Evolutionary conservation across 2,329 filamentous ascomycete genomes (phyloP).

Genomic region (Trichoderma lentiforme): DNA sequence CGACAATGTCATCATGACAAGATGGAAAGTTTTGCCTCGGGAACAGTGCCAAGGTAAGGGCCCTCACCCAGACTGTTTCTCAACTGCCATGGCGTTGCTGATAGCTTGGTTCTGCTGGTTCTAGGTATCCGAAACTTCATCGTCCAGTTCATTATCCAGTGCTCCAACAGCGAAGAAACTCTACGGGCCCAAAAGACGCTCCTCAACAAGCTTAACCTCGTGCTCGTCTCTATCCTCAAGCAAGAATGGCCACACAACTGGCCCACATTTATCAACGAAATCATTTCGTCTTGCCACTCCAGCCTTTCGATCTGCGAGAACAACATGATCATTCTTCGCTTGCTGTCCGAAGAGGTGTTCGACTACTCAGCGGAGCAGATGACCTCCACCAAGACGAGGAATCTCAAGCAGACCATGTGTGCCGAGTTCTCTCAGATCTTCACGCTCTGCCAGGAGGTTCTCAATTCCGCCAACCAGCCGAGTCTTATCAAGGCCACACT

Average conservation of each 20-base stretch:
- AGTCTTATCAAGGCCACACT: conserved; percentile 94
- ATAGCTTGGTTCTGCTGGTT: conserved; percentile 29
- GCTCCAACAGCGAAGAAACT: conserved; percentile 84
- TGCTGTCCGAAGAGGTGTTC: conserved; percentile 97
- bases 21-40: conserved; percentile 95
- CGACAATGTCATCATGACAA: conserved; percentile 96
- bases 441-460: conserved; percentile 92
- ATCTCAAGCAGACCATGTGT: conserved; percentile 98
- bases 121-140: conserved; percentile 97
- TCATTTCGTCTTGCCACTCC: conserved; percentile 92
- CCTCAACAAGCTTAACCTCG: conserved; percentile 96
- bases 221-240: conserved; percentile 95
- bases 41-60: conserved; percentile 84
- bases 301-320: conserved; percentile 98
- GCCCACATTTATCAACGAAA: conserved; percentile 99
- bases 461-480: conserved; percentile 82
- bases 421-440: conserved; percentile 98
- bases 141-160: conserved; percentile 96
- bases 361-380: conserved; percentile 98
- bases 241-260: conserved; percentile 99
- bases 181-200: conserved; percentile 81
- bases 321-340: conserved; percentile 96
- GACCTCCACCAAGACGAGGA: conserved; percentile 96
- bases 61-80: neutral
- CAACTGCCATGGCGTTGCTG: conserved; percentile 3